These are phyloP conservation scores for Malbranchea zuffiana DNA, from an alignment of 2,329 filamentous ascomycete species.

Conservation along the genomic window DNA sequence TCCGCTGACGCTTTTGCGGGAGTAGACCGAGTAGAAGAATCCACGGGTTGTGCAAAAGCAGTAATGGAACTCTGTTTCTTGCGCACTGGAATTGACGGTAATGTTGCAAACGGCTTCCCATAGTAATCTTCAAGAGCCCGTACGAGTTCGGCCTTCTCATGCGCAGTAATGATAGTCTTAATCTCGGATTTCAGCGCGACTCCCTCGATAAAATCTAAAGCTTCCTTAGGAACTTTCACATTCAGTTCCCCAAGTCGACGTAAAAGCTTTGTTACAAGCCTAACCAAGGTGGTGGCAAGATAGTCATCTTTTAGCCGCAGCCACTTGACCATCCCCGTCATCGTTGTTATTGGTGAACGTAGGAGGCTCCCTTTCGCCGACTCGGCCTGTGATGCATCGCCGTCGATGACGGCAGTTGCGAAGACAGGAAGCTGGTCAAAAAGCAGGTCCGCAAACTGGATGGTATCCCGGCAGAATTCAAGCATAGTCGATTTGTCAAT, in stretches of 20 bases:
- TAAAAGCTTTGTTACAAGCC: constrained; percentile 73
- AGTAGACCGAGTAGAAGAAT: constrained; percentile 27
- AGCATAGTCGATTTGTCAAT: constrained; percentile 72
- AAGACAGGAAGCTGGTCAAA: constrained; percentile 80
- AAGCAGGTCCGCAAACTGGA: constrained; percentile 80
- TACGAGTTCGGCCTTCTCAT: constrained; percentile 74
- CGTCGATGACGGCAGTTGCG: constrained; percentile 53
- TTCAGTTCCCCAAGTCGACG: constrained; percentile 65
- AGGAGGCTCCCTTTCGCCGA: constrained; percentile 46
- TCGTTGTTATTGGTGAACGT: constrained; percentile 52
- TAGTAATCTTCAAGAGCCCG: constrained; percentile 47
- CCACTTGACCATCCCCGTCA: constrained; percentile 70
- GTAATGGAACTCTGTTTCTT: constrained; percentile 37
- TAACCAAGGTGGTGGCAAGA: constrained; percentile 70
- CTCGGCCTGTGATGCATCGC: constrained; percentile 30
- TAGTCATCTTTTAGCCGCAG: constrained; percentile 80
- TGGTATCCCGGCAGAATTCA: constrained; percentile 86
- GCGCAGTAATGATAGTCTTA: constrained; percentile 67
- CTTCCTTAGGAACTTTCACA: constrained; percentile 56
- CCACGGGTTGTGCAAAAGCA: constrained; percentile 29
- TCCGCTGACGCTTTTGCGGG: constrained; percentile 22
- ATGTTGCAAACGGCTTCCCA: constrained; percentile 35
- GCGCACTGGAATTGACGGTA: constrained; percentile 25
- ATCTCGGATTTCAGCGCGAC: constrained; percentile 46
- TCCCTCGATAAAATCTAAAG: constrained; percentile 50